These are phyloP conservation scores for Physcomitrium patens DNA, from an alignment of 225 moss, liverwort and hornwort species.

Conservation along the genomic window DNA sequence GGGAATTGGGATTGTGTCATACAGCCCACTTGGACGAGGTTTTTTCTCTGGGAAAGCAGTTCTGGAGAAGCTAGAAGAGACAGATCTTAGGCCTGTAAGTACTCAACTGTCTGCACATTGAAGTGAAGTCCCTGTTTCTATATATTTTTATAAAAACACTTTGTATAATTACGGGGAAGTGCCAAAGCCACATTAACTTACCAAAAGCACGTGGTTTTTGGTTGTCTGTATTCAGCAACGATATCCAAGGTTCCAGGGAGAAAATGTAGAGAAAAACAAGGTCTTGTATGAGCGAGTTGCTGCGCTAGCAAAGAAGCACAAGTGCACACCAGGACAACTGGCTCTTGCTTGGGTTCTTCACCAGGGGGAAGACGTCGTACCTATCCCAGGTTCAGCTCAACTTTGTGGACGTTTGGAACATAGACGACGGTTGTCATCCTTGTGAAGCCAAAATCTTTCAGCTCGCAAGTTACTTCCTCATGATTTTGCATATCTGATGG, in stretches of 20 bases:
- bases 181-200: background rate
- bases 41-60: slow-evolving; percentile 47
- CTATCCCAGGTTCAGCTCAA: slow-evolving; percentile 39
- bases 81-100: slow-evolving; percentile 32
- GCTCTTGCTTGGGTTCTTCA: slow-evolving; percentile 48
- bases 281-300: slow-evolving; percentile 37
- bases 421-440: background rate
- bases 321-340: slow-evolving; percentile 42
- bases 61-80: slow-evolving; percentile 32
- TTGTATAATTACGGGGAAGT: background rate
- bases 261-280: slow-evolving; percentile 43
- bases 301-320: slow-evolving; percentile 31
- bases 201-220: background rate
- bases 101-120: background rate
- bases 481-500: background rate
- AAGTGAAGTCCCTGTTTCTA: background rate
- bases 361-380: slow-evolving; percentile 36
- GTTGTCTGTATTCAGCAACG: slow-evolving; percentile 22
- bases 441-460: background rate
- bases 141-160: background rate
- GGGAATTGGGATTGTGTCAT: slow-evolving; percentile 40
- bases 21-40: slow-evolving; percentile 50
- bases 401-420: background rate
- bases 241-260: slow-evolving; percentile 44
- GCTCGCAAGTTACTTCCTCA: background rate